These are phyloP conservation scores for Tephrocybe sp. DNA, from an alignment of 768 basidiomycete species.

Conservation along the genomic window DNA sequence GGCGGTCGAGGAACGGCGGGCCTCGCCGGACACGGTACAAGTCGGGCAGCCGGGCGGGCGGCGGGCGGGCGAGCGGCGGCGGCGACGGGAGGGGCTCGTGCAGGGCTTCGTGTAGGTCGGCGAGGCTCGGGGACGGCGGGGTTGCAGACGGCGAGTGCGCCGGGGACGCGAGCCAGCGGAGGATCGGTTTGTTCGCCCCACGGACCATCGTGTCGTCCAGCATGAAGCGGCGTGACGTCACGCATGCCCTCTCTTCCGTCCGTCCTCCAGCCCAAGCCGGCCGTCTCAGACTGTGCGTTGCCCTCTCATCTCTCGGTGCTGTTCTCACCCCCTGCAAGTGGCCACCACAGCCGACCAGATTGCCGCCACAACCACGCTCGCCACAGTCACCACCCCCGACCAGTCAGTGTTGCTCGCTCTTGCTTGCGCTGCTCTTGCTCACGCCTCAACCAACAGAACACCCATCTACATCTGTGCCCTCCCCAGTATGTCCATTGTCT, in stretches of 20 bases:
- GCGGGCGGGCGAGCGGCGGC: constrained; percentile 33
- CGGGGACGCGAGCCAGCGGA: constrained; percentile 5
- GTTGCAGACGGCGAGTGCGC: constrained; percentile 24
- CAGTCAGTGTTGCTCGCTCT: constrained; percentile 43
- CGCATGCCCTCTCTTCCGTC: constrained; percentile 37
- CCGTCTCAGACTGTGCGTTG: constrained; percentile 49
- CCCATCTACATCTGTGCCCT: constrained; percentile 81
- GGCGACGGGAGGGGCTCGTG: constrained; percentile 34
- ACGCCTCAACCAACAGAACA: constrained; percentile 45
- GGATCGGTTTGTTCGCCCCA: background rate
- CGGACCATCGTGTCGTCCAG: constrained; percentile 4
- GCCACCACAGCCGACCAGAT: constrained; percentile 57
- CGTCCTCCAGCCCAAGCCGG: constrained; percentile 52
- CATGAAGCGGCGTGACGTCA: constrained; percentile 31
- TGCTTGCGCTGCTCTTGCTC: background rate
- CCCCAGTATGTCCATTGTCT: constrained; percentile 39
- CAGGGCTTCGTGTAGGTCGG: constrained; percentile 46
- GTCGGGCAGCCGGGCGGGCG: constrained; percentile 30
- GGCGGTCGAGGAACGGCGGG: constrained; percentile 52
- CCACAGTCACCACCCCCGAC: constrained; percentile 61
- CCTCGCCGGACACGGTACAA: constrained; percentile 35
- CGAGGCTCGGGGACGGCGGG: constrained; percentile 40
- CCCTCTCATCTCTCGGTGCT: background rate
- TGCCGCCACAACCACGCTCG: constrained; percentile 41
- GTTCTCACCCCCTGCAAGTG: no score